Evolutionary conservation across 2,329 filamentous ascomycete genomes (phyloP), one percentile per base, ranked within the genome.

Genomic region (Gnomoniopsis smithogilvyi): DNA sequence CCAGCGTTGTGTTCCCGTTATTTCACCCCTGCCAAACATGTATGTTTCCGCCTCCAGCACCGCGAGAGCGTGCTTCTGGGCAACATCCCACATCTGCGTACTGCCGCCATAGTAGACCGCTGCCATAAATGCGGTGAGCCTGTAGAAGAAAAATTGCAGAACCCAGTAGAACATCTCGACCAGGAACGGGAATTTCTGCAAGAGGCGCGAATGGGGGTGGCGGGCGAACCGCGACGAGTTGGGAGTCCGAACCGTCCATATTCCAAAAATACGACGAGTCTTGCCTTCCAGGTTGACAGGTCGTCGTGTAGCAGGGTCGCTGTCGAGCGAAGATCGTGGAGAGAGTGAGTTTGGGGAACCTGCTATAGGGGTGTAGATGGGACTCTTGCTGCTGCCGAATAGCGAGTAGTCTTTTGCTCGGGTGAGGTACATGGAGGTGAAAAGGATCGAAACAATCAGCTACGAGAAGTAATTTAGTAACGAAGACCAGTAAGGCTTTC

Each of bases 121-220:
- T 2, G 81, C 79, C 7, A 80, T 69, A 17, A 79, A 73, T 17
- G 81, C 79, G 8, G 84, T 87, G 70, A 85, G 74, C 41, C 80
- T 77, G 72, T 89, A 89, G 68, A 87, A 85, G 49, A 80, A 76
- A 63, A 86, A 82, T 67, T 86, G 88, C 65, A 89, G 77, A 47
- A 81, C 78, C 87, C 87, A 90, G 74, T 90, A 90, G 70, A 89
- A 89, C 85, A 90, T 89, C 70, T 90, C 87, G 51, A 90, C 79
- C 56, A 90, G 70, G 67, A 90, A 90, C 4, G 87, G 87, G 64
- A 85, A 86, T 65, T 85, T 85, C 65, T 84, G 79, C 51, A 88
- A 72, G 54, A 87, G 74, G 26, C 83, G 77, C 60, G 81, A 86
- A 70, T 87, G 84, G 47, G 82, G 67, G 67, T 86, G 74, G 56